phyloP scores from a whole-genome alignment of 441 rosid species.

The Gossypium gossypioides region DNA sequence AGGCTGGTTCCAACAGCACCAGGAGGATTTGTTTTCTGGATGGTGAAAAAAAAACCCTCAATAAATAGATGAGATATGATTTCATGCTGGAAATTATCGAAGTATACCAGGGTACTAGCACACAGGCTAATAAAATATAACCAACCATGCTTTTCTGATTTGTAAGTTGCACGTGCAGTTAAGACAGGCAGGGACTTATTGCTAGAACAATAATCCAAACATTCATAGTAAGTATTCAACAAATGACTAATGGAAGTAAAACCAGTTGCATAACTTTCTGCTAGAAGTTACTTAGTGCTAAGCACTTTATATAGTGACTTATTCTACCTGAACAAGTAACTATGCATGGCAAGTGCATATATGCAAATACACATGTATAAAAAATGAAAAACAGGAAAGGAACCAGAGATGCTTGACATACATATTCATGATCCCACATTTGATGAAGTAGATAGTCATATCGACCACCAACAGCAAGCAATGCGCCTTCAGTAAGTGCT shows the following conservation, averaged over 20 bases:
- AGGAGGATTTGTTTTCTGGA: conserved; percentile 72
- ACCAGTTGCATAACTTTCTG: background rate
- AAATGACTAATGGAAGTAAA: background rate
- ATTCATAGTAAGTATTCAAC: background rate
- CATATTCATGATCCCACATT: conserved; percentile 61
- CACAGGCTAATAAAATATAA: background rate
- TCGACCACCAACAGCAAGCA: conserved; percentile 93
- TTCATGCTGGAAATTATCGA: background rate
- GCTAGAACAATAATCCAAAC: background rate
- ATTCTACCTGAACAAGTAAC: background rate
- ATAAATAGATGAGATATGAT: background rate
- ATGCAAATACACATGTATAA: background rate
- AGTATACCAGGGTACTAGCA: background rate
- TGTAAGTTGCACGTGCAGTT: background rate
- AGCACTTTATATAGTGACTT: background rate
- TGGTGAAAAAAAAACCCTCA: background rate
- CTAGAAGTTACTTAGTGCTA: background rate
- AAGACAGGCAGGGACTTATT: background rate
- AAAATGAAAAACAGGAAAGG: conserved; percentile 14
- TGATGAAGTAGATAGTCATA: conserved; percentile 77
- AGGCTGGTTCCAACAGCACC: conserved; percentile 87
- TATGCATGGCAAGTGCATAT: conserved; percentile 1
- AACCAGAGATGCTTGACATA: conserved; percentile 28
- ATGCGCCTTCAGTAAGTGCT: conserved; percentile 56
- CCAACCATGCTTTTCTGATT: background rate